Evolutionary conservation across 179 eudicot species (phyloP), one percentile per base, ranked within the genome.

Genomic region (Corrigiola litoralis): DNA sequence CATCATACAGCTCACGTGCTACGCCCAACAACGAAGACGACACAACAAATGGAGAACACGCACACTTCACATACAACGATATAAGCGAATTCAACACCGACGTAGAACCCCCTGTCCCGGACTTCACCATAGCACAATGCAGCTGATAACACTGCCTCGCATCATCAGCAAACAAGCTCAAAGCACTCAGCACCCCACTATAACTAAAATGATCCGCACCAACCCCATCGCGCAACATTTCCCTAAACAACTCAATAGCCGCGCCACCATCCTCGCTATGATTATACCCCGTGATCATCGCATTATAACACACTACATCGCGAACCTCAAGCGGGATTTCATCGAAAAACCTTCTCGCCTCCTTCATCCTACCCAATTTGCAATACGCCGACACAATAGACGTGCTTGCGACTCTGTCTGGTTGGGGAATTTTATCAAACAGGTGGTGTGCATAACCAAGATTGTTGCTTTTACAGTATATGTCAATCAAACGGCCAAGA

Each of bases 271-370:
- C 94, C 9, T 68, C 77, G 59, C 74, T 71, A 54, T 72, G 87
- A 23, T 83, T 74, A 65, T 79, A 85, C 65, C 82, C 87, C 6
- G 96, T 86, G 55, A 91, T 88, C 90, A 91, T 83, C 16, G 97
- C 83, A 29, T 91, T 91, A 57, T 80, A 86, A 58, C 75, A 73
- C 52, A 91, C 88, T 1, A 76, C 80, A 51, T 92, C 96, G 0
- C 96, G 80, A 0, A 82, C 66, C 16, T 46, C 51, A 36, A 85
- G 42, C 0, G 92, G 95, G 57, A 78, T 87, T n/a, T 54, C 69
- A 25, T 77, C 79, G 63, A 92, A 92, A 62, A 87, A 58, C 66
- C 82, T 63, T 45, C 80, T 63, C 0, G 95, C 87, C 25, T 59
- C 58, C 67, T 77, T 74, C 45, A 80, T 56, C 4, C 72, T 60